Evolutionary conservation across 225 moss, liverwort and hornwort genomes (phyloP), one percentile per base, ranked within the genome.

Genomic region (Pseudoscleropodium purum): DNA sequence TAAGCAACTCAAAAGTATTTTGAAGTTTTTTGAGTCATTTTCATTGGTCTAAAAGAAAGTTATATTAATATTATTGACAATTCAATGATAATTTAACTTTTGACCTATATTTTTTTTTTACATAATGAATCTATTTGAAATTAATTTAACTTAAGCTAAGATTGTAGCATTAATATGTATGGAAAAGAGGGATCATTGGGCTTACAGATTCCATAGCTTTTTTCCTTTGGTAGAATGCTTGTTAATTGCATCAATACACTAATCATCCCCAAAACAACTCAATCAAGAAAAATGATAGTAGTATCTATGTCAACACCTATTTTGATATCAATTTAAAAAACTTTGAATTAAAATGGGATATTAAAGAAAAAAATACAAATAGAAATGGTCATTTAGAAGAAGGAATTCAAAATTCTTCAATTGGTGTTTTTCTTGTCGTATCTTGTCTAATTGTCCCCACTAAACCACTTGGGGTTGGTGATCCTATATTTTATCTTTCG

Each of bases 131-230:
- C 1, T 45, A 8, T 23, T 41, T 57, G 17, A 5, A 31, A 45
- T 56, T 10, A 20, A 0, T 37, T 30, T 19, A 39, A 31, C 24
- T 60, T 25, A 23, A 45, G 5, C 2, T 60, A 10, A 73, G 25
- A 59, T 19, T 25, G 17, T 60, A 3, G 10, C 25, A 85, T 41
- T 34, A 12, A 23, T 17, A 45, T 34, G 24, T 17, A 1, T 25
- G 37, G 21, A 82, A 67, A 69, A 79, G 33, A 68, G 5, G 66
- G 77, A 76, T 70, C 21, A 60, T 63, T 62, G 76, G 79, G 41
- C 96, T 96, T 95, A 97, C 97, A 94, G 47, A 85, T 97, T 92
- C 97, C 95, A 96, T 20, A 97, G 90, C 31, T 80, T 90, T 89
- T 91, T 96, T 85, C 89, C 90, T 87, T 91, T 92, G 68, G 68